Evolutionary conservation across 441 rosid species (phyloP), one percentile per base, ranked within the genome.

Genomic region (Aquilaria agallochum): DNA sequence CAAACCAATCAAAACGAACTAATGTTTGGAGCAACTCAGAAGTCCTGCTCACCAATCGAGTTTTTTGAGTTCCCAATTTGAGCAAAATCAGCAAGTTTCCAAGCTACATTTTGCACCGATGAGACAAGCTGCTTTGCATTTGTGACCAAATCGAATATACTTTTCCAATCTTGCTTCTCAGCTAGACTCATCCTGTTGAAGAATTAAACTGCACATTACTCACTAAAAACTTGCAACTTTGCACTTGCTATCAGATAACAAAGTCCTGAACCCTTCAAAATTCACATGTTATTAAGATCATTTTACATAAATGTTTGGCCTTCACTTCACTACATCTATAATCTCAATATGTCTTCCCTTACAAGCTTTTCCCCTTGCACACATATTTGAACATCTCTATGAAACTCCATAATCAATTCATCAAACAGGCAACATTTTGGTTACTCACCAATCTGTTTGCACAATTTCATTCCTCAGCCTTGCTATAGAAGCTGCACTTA

Each of bases 141-240:
- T 66, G 96, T 66, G 60, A 89, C 90, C 77, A 90, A 61, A 60
- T 80, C 95, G 58, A 87, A 57, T 11, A 89, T 71, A 53, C 83
- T 78, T 76, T 81, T 91, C 97, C 99, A 94, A 64, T 94, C 99
- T 67, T 73, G 90, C 72, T 86, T 86, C 72, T 94, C 97, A 49
- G 89, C 71, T 20, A 84, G 78, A 68, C 88, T 91, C 75, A 78
- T 84, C 99, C 98, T 94, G 87, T 47, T 65, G 64, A 58, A 33
- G 55, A 40, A 40, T 40, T 40, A 11, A 40, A 40, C 45, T 40
- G 6, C 6, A 2, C 45, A 40, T 5, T 10, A 2, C 6, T 40
- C 9, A 8, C 6, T 0, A 5, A 40, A 40, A 40, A 3, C 45
- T 40, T 40, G 45, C 6, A 40, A 40, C 9, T 4, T 40, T 20